Percentiles rank a stretch among this genome's conserved stretches.
Evolutionary conservation across 148 eudicot genomes (phyloP).

Genomic region (Rhododendron simsii): DNA sequence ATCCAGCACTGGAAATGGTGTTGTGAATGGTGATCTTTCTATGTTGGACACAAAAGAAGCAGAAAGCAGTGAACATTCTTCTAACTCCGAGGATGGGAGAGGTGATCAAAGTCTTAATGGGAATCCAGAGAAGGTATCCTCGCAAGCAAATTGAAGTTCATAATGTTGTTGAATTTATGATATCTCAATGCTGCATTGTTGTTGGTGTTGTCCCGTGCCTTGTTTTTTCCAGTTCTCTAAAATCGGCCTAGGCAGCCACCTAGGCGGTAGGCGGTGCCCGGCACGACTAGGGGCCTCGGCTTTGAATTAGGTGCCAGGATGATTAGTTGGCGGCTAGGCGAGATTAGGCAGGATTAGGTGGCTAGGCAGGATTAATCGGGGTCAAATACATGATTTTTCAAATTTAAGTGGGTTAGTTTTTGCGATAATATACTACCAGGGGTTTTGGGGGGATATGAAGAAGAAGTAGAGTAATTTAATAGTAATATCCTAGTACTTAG

Average conservation of each 20-base stretch:
- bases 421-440: too few species aligned
- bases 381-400: too few species aligned
- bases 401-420: neutral
- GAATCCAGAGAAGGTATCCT: conserved; percentile 32
- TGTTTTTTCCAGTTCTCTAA: neutral
- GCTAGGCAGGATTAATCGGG: neutral
- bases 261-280: too few species aligned
- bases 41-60: neutral
- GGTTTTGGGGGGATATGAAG: too few species aligned
- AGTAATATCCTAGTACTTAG: too few species aligned
- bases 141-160: neutral
- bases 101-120: conserved; percentile 5
- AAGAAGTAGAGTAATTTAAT: too few species aligned
- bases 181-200: neutral
- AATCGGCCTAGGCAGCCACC: too few species aligned
- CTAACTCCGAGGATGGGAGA: conserved; percentile 13
- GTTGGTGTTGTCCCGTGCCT: neutral
- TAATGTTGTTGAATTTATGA: too few species aligned
- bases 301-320: neutral
- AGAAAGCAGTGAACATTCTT: conserved; percentile 24
- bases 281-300: neutral
- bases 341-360: neutral
- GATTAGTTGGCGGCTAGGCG: too few species aligned
- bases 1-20: conserved; percentile 14
- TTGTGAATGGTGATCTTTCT: conserved; percentile 38